Base-by-base conservation (phyloP, 208 protist species). In the Trypanosoma cruzi region DNA sequence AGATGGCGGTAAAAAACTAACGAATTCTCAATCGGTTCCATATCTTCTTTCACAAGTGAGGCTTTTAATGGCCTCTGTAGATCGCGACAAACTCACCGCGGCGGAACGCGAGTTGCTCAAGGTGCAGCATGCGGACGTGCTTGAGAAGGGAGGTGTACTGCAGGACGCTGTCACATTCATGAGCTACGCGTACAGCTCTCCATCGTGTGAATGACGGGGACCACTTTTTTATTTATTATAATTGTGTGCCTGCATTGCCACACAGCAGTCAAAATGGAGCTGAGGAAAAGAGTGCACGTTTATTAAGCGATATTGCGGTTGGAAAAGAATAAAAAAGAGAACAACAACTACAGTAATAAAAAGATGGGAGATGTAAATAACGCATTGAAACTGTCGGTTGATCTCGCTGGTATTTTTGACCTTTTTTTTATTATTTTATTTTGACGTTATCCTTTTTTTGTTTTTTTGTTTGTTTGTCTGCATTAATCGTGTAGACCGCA, bases 1-100 rank as follows among this genome's bases (percentile, higher is more conserved):
- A 2, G 82, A 93, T 62, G 58, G 77, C 4, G 90, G 85, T 0
- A 32, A 72, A 40, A 64, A 64, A 22, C 61, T 95, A 8, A 92
- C 90, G 3, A 64, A 61, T 14, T 90, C 81, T 40, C 56, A 32
- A 1, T 93, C 90, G 8, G 36, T 75, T 7, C 36, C 64, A 2
- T 81, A 74, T 73, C 50, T 95, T 20, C 34, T 82, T 0, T 59
- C 63, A 50, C 56, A 78, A 16, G 79, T 89, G 31, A 54, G 46
- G 26, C 26, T 20, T 26, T 34, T 95, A 0, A 78, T 86, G 52
- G 44, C 64, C 8, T 32, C 60, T 29, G 72, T 89, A n/a, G 71
- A 90, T 37, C 18, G 18, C 7, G 24, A 67, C 28, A 68, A 66
- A 18, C 77, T 95, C 16, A 87, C 82, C 6, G 29, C 58, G 24